phyloP scores from a whole-genome alignment of 2,329 filamentous ascomycete species.

The Botryotinia calthae region DNA sequence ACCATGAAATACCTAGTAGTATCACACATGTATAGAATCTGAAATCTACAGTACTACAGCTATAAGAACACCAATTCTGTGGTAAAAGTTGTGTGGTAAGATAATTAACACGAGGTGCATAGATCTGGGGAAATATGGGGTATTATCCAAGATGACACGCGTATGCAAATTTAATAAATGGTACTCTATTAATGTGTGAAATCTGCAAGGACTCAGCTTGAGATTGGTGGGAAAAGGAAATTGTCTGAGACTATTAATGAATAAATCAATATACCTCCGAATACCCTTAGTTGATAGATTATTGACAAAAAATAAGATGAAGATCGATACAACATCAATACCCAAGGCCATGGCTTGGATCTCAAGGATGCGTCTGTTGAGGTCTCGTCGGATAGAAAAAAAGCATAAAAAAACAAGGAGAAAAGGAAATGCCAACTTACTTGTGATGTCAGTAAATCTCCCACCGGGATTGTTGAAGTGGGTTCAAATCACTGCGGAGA shows the following conservation, averaged over 20 bases:
- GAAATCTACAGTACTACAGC: not conserved
- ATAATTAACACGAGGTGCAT: not conserved
- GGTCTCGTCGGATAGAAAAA: not conserved
- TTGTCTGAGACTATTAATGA: not conserved
- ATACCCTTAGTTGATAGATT: not conserved
- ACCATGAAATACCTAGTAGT: not conserved
- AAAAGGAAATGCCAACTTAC: not conserved
- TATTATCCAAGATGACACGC: conserved; percentile 7
- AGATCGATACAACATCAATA: not conserved
- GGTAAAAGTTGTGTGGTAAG: not conserved
- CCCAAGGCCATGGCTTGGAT: not conserved
- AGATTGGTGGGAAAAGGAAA: not conserved
- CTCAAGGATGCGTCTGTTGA: not conserved
- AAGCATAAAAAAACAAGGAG: not conserved
- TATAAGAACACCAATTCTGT: not conserved
- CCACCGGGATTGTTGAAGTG: not conserved
- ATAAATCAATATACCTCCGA: not conserved
- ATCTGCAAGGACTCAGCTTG: not conserved
- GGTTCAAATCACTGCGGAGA: not conserved
- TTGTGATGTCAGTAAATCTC: not conserved
- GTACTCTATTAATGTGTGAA: not conserved
- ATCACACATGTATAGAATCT: not conserved
- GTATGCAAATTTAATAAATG: not conserved
- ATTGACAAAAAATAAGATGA: not conserved
- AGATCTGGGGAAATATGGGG: conserved; percentile 10